Evolutionary conservation across 306 rosid species (phyloP).

Genomic region (Vigna trinervia): DNA sequence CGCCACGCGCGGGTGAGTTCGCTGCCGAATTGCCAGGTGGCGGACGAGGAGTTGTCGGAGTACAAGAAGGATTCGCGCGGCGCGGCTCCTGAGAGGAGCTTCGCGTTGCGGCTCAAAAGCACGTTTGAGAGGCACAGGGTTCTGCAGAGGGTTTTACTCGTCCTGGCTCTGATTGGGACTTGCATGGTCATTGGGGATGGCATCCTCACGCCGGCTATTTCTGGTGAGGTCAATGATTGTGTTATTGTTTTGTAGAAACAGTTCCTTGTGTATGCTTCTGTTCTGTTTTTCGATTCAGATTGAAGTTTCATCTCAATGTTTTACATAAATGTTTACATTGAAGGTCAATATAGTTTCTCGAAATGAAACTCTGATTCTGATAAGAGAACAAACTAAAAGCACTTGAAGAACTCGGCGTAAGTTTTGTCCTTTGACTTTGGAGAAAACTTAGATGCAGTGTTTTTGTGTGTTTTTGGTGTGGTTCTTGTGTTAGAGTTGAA

Average conservation of each 20-base stretch:
- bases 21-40: constrained; percentile 74
- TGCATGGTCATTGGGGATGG: constrained; percentile 99
- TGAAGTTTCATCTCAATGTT: not conserved
- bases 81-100: constrained; percentile 42
- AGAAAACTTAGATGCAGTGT: not conserved
- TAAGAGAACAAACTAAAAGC: not conserved
- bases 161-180: constrained; percentile 90
- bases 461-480: not conserved
- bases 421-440: constrained; percentile 5
- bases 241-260: not conserved
- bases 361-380: not conserved
- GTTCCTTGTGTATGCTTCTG: not conserved
- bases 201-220: constrained; percentile 88
- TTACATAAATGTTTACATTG: not conserved
- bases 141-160: constrained; percentile 77
- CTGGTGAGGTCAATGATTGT: constrained; percentile 54
- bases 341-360: not conserved
- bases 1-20: constrained; percentile 80
- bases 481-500: not conserved
- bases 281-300: not conserved
- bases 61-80: constrained; percentile 55
- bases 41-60: constrained; percentile 75
- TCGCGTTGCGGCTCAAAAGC: constrained; percentile 59
- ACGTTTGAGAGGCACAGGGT: constrained; percentile 74
- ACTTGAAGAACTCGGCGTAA: not conserved